Conservation (phyloP, 257 asterid genomes). For the Solanum commersonii region DNA sequence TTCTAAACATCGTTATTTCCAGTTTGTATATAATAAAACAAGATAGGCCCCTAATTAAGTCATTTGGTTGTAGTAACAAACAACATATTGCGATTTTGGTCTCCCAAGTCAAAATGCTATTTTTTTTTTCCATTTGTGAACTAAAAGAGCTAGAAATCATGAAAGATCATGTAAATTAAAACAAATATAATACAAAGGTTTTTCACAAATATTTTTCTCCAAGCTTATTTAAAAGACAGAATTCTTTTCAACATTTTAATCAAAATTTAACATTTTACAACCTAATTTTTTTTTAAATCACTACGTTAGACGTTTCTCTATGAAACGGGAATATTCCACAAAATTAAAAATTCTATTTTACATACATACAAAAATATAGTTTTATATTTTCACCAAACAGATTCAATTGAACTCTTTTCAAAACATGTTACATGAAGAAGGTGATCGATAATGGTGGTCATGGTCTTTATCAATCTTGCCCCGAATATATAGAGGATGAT, state of each 20-base stretch:
- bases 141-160: background rate
- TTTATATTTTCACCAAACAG: background rate
- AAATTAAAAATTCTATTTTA: background rate
- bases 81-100: background rate
- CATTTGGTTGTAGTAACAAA: background rate
- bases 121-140: too few relatives aligned
- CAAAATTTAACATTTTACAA: background rate
- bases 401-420: background rate
- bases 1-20: background rate
- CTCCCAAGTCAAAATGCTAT: background rate
- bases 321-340: background rate
- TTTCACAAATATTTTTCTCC: background rate
- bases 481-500: slow-evolving; percentile 22
- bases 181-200: background rate
- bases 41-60: background rate
- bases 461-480: slow-evolving; percentile 23
- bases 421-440: background rate
- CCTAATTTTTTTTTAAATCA: background rate
- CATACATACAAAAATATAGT: background rate
- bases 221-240: background rate
- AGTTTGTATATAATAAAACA: background rate
- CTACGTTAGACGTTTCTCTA: background rate
- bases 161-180: background rate
- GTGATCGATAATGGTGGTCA: slow-evolving; percentile 10
- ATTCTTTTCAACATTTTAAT: background rate